phyloP scores from a whole-genome alignment of 2,329 filamentous ascomycete species.

The Blastomyces gilchristii region DNA sequence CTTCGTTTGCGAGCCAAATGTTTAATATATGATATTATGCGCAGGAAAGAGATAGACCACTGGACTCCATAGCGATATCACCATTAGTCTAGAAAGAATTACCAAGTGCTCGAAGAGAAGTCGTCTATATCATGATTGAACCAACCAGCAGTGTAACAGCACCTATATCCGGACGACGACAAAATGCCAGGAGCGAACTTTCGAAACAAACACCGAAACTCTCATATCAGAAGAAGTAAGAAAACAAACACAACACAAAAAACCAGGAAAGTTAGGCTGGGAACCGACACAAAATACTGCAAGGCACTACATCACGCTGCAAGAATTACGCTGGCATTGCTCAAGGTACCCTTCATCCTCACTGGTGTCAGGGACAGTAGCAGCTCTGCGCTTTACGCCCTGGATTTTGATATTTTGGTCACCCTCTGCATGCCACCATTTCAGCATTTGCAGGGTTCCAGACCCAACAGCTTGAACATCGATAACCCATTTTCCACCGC shows the following conservation, averaged over 20 bases:
- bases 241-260: not conserved
- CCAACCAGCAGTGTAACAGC: not conserved
- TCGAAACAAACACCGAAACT: not conserved
- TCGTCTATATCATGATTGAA: constrained; percentile 1
- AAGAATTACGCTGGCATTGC: constrained; percentile 40
- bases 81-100: not conserved
- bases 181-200: not conserved
- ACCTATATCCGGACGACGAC: not conserved
- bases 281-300: not conserved
- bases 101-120: not conserved
- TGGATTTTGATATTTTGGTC: constrained; percentile 68
- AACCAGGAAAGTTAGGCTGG: not conserved
- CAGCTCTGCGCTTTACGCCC: constrained; percentile 55
- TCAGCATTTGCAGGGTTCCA: constrained; percentile 61
- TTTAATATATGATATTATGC: not conserved
- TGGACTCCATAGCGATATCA: not conserved
- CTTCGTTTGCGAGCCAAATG: not conserved
- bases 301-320: constrained; percentile 39
- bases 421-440: constrained; percentile 88
- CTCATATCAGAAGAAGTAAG: not conserved
- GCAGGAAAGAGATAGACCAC: not conserved
- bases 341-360: constrained; percentile 75
- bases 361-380: constrained; percentile 40
- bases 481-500: constrained; percentile 83
- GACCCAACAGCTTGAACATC: constrained; percentile 60